Evolutionary conservation across 1,284 basidiomycete genomes (phyloP).

Genomic region (Sporisorium exsertum): DNA sequence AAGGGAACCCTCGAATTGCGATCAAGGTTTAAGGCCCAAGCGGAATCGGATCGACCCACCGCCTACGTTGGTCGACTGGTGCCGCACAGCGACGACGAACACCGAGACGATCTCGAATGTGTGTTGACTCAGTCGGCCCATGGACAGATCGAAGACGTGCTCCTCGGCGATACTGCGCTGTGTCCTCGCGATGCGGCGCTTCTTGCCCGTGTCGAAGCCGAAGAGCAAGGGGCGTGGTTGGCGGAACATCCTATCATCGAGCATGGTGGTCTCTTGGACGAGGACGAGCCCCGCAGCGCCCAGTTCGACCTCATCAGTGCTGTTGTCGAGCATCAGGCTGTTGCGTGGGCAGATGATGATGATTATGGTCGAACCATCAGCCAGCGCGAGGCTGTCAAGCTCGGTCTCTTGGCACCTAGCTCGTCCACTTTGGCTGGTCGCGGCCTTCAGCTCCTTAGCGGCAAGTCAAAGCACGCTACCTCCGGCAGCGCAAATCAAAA

Average conservation of each 20-base stretch:
- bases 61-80: conserved; percentile 40
- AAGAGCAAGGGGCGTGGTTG: conserved; percentile 40
- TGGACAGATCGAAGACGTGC: conserved; percentile 18
- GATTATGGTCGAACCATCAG: conserved; percentile 62
- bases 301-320: conserved; percentile 56
- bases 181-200: conserved; percentile 35
- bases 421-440: conserved; percentile 4
- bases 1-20: conserved; percentile 6
- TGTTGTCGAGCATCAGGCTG: conserved; percentile 46
- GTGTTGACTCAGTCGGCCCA: conserved; percentile 31
- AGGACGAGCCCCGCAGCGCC: conserved; percentile 50
- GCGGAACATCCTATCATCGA: conserved; percentile 49
- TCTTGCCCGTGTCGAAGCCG: conserved; percentile 29
- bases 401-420: conserved; percentile 46
- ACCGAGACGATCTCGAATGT: conserved; percentile 48
- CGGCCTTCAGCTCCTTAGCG: conserved; percentile 9
- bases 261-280: conserved; percentile 45
- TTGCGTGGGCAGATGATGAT: conserved; percentile 64
- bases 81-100: conserved; percentile 32
- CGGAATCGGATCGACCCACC: conserved; percentile 38
- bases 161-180: conserved; percentile 19
- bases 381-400: conserved; percentile 53
- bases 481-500: conserved; percentile 4
- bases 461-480: neutral
- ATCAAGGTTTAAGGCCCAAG: neutral